Evolutionary conservation across 257 asterid genomes (phyloP).

Genomic region (Ocimum tenuiflorum): DNA sequence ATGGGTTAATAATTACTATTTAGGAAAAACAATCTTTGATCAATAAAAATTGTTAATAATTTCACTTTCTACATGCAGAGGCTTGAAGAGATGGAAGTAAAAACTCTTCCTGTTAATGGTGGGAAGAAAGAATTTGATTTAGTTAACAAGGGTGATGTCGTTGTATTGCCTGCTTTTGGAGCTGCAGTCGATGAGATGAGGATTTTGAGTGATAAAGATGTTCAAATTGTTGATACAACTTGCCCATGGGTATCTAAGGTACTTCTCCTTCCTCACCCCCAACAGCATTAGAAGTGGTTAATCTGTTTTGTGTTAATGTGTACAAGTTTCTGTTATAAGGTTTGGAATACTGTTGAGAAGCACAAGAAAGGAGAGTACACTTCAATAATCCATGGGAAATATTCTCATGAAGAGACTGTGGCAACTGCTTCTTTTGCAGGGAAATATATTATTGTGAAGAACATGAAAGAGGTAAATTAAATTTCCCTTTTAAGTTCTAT

Average conservation of each 20-base stretch:
- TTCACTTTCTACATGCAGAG: constrained; percentile 37
- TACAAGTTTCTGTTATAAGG: constrained; percentile 38
- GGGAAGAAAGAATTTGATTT: constrained; percentile 67
- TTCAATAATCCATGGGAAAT: constrained; percentile 91
- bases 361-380: constrained; percentile 97
- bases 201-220: constrained; percentile 69
- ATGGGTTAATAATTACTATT: not conserved
- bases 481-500: not conserved
- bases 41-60: not conserved
- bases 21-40: constrained; percentile 6
- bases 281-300: not conserved
- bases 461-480: constrained; percentile 71
- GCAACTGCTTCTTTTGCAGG: constrained; percentile 99
- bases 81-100: constrained; percentile 69
- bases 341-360: constrained; percentile 88
- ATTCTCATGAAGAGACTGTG: constrained; percentile 86
- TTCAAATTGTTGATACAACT: constrained; percentile 94
- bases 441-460: constrained; percentile 73
- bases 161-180: constrained; percentile 93
- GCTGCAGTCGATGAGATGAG: constrained; percentile 93
- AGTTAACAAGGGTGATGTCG: constrained; percentile 77
- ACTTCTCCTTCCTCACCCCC: constrained; percentile 2
- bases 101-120: constrained; percentile 49
- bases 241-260: constrained; percentile 99
- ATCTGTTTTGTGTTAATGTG: not conserved